Conservation (phyloP, 768 basidiomycete genomes). For the Leccinum aurantiacum region DNA sequence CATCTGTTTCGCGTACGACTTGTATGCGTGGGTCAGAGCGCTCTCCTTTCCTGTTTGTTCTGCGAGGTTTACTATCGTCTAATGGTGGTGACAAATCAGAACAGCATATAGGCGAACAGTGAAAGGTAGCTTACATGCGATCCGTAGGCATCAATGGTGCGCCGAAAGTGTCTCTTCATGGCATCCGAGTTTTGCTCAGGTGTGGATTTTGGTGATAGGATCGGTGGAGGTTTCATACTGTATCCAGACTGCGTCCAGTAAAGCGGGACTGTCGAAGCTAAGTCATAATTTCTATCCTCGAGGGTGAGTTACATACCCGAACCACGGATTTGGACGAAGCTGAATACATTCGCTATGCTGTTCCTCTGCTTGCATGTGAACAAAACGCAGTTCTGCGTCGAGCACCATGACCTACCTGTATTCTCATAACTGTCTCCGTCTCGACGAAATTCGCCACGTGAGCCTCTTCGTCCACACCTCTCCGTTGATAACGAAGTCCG, state of each 20-base stretch:
- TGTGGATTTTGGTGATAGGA: slow-evolving; percentile 71
- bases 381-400: background rate
- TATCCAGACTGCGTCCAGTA: slow-evolving; percentile 91
- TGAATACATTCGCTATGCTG: slow-evolving; percentile 73
- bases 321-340: slow-evolving; percentile 88
- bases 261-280: slow-evolving; percentile 64
- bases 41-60: slow-evolving; percentile 91
- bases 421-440: slow-evolving; percentile 84
- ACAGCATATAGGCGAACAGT: slow-evolving; percentile 1
- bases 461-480: slow-evolving; percentile 92
- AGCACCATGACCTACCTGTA: slow-evolving; percentile 54
- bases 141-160: slow-evolving; percentile 67
- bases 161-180: slow-evolving; percentile 71
- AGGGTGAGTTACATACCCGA: slow-evolving; percentile 56
- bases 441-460: slow-evolving; percentile 96
- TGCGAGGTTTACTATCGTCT: slow-evolving; percentile 88
- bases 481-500: slow-evolving; percentile 89
- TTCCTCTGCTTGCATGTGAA: slow-evolving; percentile 54
- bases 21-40: slow-evolving; percentile 73
- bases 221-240: slow-evolving; percentile 84
- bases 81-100: slow-evolving; percentile 5
- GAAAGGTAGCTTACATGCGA: slow-evolving; percentile 55
- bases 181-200: slow-evolving; percentile 69
- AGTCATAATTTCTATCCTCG: background rate
- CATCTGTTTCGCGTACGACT: slow-evolving; percentile 61